Base-by-base conservation (phyloP, 2,329 filamentous ascomycete species). In the Sporothrix brunneoviolacea region DNA sequence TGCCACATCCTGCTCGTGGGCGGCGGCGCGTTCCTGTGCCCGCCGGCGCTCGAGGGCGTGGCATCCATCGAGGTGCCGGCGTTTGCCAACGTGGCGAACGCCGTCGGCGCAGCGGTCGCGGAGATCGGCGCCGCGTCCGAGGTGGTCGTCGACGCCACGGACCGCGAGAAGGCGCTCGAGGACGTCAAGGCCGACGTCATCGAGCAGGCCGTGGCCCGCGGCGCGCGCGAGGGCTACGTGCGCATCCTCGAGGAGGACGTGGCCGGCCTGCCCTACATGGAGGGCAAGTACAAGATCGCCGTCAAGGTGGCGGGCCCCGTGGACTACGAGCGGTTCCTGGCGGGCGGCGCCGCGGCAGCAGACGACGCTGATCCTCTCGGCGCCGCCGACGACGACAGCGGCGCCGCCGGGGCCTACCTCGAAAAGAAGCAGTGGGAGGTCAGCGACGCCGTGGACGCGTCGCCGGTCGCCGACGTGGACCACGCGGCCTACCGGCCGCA, bases 81-180 rank as follows among this genome's bases (percentile, higher is more conserved):
- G 36, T 80, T 72, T 66, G 75, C 77, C 4, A 74, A 73, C 5
- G 77, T 84, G 1, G 81, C 81, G 8, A 84, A 84, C 58, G 81
- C 81, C 0, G 80, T 84, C 9, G 81, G 81, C 2, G 81, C 80
- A 9, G 80, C 80, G 0, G 80, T 79, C 49, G 78, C 80, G 2
- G 67, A 77, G 39, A 77, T 83, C 2, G 80, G 76, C 53, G 72
- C 74, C 1, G 69, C 74, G 0, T 66, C 75, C 9, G 75, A 78
- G 54, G 71, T 69, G 0, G 69, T 77, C 16, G 72, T 72, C 48
- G 62, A 61, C 1, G 66, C 65, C 54, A 62, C 68, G 4, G 63
- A 62, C 1, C 57, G 64, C 18, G 57, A 72, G 1, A 64, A 69
- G 10, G 67, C 68, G 37, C 65, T 72, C 3, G 48, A 22, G 32